Evolutionary conservation across 1,284 basidiomycete species (phyloP).

Genomic region (Irpex rosettiformis): DNA sequence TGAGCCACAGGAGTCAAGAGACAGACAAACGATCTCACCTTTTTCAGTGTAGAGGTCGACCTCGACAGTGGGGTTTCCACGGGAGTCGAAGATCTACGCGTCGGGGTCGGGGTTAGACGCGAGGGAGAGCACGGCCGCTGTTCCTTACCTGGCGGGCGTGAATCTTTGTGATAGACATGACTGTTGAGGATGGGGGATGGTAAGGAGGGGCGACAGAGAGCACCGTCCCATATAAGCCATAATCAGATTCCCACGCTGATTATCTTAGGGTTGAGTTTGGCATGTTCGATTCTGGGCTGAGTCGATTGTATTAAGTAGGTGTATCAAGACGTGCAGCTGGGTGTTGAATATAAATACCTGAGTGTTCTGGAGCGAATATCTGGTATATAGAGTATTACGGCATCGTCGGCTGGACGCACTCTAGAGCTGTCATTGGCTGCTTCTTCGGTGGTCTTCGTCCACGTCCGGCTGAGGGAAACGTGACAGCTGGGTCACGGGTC

Average conservation of each 20-base stretch:
- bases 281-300: slow-evolving; percentile 2
- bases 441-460: no score
- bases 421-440: neutral
- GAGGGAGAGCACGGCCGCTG: neutral
- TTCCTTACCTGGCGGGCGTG: slow-evolving; percentile 79
- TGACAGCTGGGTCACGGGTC: neutral
- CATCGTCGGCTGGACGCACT: neutral
- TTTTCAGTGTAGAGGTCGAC: slow-evolving; percentile 89
- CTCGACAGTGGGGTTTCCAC: slow-evolving; percentile 95
- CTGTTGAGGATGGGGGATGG: slow-evolving; percentile 30
- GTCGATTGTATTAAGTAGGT: neutral
- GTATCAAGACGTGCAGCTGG: neutral
- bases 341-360: no score
- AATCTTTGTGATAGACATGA: slow-evolving; percentile 86
- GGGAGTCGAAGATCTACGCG: slow-evolving; percentile 93
- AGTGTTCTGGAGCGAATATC: no score
- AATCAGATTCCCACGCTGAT: slow-evolving; percentile 22
- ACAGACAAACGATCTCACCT: slow-evolving; percentile 43
- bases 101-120: slow-evolving; percentile 10
- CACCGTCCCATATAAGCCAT: slow-evolving; percentile 10
- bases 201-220: slow-evolving; percentile 16
- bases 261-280: slow-evolving; percentile 11
- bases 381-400: neutral
- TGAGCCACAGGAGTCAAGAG: slow-evolving; percentile 5
- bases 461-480: no score